These are phyloP conservation scores for Rhizopogon parksii DNA, from an alignment of 1,284 basidiomycete genomes.

Conservation along the genomic window DNA sequence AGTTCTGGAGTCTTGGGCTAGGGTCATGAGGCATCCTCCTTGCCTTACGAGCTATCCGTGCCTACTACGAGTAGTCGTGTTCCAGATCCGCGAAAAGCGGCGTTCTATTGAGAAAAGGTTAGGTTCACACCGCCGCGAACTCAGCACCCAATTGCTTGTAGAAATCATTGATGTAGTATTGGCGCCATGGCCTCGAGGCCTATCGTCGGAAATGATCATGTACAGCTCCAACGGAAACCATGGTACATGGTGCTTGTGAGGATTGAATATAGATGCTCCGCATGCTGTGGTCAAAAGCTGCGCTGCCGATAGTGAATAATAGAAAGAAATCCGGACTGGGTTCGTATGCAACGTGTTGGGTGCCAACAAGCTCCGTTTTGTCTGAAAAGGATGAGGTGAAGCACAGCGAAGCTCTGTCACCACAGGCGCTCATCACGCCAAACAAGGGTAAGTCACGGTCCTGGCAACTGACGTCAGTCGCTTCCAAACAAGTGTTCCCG, in stretches of 20 bases:
- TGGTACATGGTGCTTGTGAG: background rate
- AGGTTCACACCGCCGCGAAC: background rate
- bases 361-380: background rate
- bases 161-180: background rate
- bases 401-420: background rate
- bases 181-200: slow-evolving; percentile 2
- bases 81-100: background rate
- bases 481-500: background rate
- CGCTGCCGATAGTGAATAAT: background rate
- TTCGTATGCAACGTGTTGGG: slow-evolving; percentile 2
- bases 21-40: no score
- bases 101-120: background rate
- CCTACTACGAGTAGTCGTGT: background rate
- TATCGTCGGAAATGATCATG: background rate
- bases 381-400: background rate
- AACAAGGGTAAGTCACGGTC: background rate
- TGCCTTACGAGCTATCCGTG: background rate
- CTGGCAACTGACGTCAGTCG: slow-evolving; percentile 4
- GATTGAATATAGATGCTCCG: background rate
- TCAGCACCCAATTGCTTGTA: background rate
- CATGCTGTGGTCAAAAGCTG: background rate
- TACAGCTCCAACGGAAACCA: background rate
- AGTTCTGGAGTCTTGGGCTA: background rate
- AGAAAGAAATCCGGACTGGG: background rate
- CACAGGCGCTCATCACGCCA: background rate